Evolutionary conservation across 2,329 filamentous ascomycete genomes (phyloP), one percentile per base, ranked within the genome.

Genomic region (Pleomassaria siparia): DNA sequence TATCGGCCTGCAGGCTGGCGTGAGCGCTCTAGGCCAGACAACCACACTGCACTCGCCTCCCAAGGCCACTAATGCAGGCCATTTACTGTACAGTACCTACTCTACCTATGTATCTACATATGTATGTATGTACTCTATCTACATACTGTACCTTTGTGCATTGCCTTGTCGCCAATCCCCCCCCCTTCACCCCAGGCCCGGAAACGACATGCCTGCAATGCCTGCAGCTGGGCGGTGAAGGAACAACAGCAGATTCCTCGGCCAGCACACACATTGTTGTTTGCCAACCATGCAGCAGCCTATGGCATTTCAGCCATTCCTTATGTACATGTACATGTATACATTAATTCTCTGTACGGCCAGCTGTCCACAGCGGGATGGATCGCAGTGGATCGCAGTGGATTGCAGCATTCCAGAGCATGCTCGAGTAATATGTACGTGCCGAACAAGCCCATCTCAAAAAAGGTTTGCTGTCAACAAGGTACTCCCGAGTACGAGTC

Each of bases 171-270:
- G 35, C 35, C 6, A 13, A 4, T 51, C 48, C 51, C 47, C 44
- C 50, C 59, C 53, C 49, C 62, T 60, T 63, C n/a, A n/a, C n/a
- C 63, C 55, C 51, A 55, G 58, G 62, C 55, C 62, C 62, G 62
- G 59, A 53, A 50, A 37, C 51, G 26, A 46, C 41, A 43, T 45
- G 53, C n/a, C n/a, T n/a, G n/a, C n/a, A n/a, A n/a, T n/a, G n/a
- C n/a, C n/a, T n/a, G n/a, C n/a, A n/a, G n/a, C n/a, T n/a, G n/a
- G n/a, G 63, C 63, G 63, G 63, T 67, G 63, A 66, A 58, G 44
- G 54, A 52, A 54, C 56, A 56, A 43, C 58, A 58, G 51, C 50
- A 42, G 50, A 54, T 41, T 50, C 43, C 41, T 44, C 45, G 44
- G 54, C 59, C 62, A 66, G 48, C 60, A 49, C 60, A 63, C n/a